These are phyloP conservation scores for Agrocybe chaxingu DNA, from an alignment of 768 basidiomycete species.

Conservation along the genomic window DNA sequence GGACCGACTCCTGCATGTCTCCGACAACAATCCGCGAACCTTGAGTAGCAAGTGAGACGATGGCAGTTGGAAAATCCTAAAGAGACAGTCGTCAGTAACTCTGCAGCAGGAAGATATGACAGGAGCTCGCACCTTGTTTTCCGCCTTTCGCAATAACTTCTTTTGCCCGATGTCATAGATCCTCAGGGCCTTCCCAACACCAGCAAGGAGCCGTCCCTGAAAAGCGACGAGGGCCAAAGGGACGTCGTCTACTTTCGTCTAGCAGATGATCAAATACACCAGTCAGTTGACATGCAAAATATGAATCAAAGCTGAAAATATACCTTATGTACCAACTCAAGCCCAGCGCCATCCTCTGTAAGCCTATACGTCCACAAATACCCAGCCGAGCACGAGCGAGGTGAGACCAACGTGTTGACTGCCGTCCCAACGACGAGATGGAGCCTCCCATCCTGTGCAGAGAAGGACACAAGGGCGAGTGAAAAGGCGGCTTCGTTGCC, in stretches of 20 bases:
- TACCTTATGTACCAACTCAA: slow-evolving; percentile 90
- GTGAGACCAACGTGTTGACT: slow-evolving; percentile 77
- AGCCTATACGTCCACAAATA: slow-evolving; percentile 88
- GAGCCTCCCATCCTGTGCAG: slow-evolving; percentile 73
- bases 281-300: not conserved
- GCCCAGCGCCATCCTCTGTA: slow-evolving; percentile 69
- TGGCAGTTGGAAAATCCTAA: slow-evolving; percentile 83
- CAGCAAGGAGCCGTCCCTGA: slow-evolving; percentile 89
- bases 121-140: slow-evolving; percentile 75
- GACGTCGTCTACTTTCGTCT: slow-evolving; percentile 96
- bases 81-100: not conserved
- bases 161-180: slow-evolving; percentile 98
- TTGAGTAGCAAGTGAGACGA: slow-evolving; percentile 86
- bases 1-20: slow-evolving; percentile 96
- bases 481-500: slow-evolving; percentile 97
- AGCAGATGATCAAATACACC: not conserved
- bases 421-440: slow-evolving; percentile 95
- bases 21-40: slow-evolving; percentile 94
- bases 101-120: not conserved
- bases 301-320: slow-evolving; percentile 6
- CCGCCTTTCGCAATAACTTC: slow-evolving; percentile 92
- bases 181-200: slow-evolving; percentile 89
- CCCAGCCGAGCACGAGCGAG: slow-evolving; percentile 85
- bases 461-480: slow-evolving; percentile 83
- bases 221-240: slow-evolving; percentile 86